Conservation (phyloP, 2,329 filamentous ascomycete genomes). For the Aspergillus thermomutatus region DNA sequence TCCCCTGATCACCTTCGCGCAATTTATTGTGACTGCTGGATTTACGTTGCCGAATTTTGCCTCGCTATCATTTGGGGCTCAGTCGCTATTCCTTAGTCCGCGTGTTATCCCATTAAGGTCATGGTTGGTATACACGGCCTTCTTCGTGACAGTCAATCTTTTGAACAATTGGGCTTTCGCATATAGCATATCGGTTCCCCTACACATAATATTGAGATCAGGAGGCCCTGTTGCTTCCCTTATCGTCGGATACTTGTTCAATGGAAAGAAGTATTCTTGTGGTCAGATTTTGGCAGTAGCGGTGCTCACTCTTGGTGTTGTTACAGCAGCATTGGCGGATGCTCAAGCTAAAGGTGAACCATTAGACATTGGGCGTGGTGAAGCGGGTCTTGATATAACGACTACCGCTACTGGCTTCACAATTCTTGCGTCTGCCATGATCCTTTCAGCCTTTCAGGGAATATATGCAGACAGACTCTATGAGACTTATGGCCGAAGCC, state of each 20-base stretch:
- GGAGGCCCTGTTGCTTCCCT: conserved; percentile 96
- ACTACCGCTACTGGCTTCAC: conserved; percentile 62
- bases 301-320: conserved; percentile 79
- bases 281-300: conserved; percentile 79
- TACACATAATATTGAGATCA: conserved; percentile 94
- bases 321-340: conserved; percentile 86
- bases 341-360: conserved; percentile 68
- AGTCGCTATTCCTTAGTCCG: conserved; percentile 68
- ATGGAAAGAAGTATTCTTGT: conserved; percentile 71
- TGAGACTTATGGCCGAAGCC: conserved; percentile 69
- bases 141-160: conserved; percentile 92
- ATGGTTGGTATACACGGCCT: conserved; percentile 82
- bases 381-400: conserved; percentile 21
- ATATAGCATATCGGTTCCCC: conserved; percentile 91
- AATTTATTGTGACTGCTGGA: conserved; percentile 78
- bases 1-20: conserved; percentile 82
- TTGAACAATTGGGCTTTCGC: conserved; percentile 98
- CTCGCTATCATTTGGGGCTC: conserved; percentile 56
- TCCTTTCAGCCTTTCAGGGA: conserved; percentile 90
- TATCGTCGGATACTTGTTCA: conserved; percentile 79
- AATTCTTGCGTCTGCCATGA: conserved; percentile 82
- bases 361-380: conserved; percentile 38
- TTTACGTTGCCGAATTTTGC: conserved; percentile 75
- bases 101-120: conserved; percentile 78
- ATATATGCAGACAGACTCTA: conserved; percentile 93